A percentile compares a stretch with the other conserved stretches of the same genome.
Evolutionary conservation across 768 basidiomycete species (phyloP).

Genomic region (Porpolomopsis calyptriformis): DNA sequence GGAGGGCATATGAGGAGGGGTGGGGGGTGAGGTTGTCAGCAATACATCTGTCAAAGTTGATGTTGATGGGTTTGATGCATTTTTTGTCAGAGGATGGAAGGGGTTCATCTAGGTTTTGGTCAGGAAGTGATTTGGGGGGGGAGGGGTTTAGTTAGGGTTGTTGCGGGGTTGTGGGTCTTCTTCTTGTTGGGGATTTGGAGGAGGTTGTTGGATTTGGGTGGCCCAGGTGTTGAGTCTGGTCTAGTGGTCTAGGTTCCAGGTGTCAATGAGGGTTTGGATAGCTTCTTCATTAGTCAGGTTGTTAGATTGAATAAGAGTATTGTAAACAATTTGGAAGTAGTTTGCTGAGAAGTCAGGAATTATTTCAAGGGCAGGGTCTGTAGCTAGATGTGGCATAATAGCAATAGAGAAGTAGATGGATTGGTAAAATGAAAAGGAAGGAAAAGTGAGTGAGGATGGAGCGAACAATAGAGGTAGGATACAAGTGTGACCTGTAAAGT

Average conservation of each 20-base stretch:
- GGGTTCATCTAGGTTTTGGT: too few relatives aligned
- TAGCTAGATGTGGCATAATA: neutral
- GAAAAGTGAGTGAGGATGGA: neutral
- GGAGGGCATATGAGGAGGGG: conserved; percentile 10
- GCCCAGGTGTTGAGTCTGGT: neutral
- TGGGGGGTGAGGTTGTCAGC: neutral
- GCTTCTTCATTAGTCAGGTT: neutral
- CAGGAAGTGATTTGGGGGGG: too few relatives aligned
- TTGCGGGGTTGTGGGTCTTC: neutral
- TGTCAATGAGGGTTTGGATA: neutral
- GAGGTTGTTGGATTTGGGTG: neutral
- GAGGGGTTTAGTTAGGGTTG: neutral
- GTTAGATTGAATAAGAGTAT: neutral
- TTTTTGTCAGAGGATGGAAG: neutral
- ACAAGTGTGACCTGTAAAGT: neutral
- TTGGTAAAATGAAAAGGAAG: neutral
- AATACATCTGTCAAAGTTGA: neutral
- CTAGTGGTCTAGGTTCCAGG: neutral
- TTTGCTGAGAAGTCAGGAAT: neutral
- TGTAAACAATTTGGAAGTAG: neutral
- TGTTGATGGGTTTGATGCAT: neutral
- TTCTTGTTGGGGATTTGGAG: neutral
- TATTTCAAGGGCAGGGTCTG: neutral
- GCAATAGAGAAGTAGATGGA: neutral
- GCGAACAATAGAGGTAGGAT: neutral